phyloP scores from a whole-genome alignment of 805 yeast species.

The Nakazawaea sp. region DNA sequence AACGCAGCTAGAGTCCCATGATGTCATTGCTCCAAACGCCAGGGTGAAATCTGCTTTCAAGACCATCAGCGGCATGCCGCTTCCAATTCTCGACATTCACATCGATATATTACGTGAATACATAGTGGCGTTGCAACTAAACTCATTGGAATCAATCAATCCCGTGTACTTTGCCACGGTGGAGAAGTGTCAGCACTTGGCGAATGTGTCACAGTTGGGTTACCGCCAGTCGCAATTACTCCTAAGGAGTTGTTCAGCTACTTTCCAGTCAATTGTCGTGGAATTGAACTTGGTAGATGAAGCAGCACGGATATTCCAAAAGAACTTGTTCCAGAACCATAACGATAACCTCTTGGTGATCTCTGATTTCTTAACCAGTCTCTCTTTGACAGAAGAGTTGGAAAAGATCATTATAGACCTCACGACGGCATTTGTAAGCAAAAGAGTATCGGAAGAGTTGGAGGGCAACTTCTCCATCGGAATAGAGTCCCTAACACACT shows the following conservation, averaged over 20 bases:
- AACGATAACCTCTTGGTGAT: constrained; percentile 4
- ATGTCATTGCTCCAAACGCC: constrained; percentile 3
- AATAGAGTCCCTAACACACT: constrained; percentile 25
- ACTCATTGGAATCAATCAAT: constrained; percentile 1
- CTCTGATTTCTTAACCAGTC: constrained; percentile 15
- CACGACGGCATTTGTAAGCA: constrained; percentile 29
- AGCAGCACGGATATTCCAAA: constrained; percentile 13
- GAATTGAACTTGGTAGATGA: constrained; percentile 9
- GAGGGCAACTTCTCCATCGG: constrained; percentile 29
- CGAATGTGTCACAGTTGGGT: constrained; percentile 3
- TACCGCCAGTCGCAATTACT: constrained; percentile 14
- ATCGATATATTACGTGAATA: background rate
- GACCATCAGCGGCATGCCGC: background rate
- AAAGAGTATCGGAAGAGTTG: constrained; percentile 24
- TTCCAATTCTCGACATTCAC: constrained; percentile 2
- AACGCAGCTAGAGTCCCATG: background rate
- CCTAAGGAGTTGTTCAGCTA: constrained; percentile 17
- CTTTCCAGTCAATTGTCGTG: constrained; percentile 15
- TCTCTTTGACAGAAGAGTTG: constrained; percentile 15
- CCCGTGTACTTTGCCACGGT: background rate
- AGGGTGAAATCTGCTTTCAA: constrained; percentile 7
- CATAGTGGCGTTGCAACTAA: background rate
- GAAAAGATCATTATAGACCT: constrained; percentile 27
- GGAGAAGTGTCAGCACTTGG: constrained; percentile 2
- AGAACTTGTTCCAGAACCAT: constrained; percentile 12